Percentiles rank a stretch among this genome's conserved stretches.
Conservation (phyloP, 495 filamentous ascomycete species). For the Trichoderma erinaceum region DNA sequence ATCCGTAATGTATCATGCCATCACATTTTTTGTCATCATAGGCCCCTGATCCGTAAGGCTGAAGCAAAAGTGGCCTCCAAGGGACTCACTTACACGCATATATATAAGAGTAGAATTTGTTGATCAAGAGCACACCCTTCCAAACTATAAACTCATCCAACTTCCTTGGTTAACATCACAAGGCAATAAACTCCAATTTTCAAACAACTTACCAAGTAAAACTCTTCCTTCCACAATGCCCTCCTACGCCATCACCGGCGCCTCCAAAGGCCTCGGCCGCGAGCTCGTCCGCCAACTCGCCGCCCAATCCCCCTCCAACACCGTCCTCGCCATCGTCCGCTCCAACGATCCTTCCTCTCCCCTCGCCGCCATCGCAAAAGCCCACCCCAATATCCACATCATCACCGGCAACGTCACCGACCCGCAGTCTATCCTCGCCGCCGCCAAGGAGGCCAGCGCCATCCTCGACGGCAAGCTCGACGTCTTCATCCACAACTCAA, state of each 20-base stretch:
- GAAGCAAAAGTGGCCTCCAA: neutral
- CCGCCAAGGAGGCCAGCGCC: constrained; percentile 28
- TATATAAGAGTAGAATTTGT: neutral
- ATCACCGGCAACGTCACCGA: constrained; percentile 42
- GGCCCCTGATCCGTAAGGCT: neutral
- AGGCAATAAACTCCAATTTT: neutral
- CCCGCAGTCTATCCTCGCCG: constrained; percentile 33
- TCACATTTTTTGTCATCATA: neutral
- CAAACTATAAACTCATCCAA: neutral
- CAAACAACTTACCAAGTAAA: neutral
- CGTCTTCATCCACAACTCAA: constrained; percentile 50
- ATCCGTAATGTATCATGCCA: neutral
- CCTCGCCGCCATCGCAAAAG: constrained; percentile 21
- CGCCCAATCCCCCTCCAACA: constrained; percentile 25
- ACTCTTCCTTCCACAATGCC: constrained; percentile 22
- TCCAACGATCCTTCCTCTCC: constrained; percentile 26
- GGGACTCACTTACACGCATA: neutral
- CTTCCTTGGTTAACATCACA: neutral
- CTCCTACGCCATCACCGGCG: constrained; percentile 32
- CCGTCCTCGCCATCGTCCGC: constrained; percentile 36
- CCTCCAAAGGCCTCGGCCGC: constrained; percentile 31
- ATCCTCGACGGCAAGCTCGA: constrained; percentile 41
- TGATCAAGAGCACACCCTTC: neutral
- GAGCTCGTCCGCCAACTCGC: constrained; percentile 33
- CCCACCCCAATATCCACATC: constrained; percentile 37